Evolutionary conservation across 2,329 filamentous ascomycete genomes (phyloP).

Genomic region (Aspergillus aculeatus): DNA sequence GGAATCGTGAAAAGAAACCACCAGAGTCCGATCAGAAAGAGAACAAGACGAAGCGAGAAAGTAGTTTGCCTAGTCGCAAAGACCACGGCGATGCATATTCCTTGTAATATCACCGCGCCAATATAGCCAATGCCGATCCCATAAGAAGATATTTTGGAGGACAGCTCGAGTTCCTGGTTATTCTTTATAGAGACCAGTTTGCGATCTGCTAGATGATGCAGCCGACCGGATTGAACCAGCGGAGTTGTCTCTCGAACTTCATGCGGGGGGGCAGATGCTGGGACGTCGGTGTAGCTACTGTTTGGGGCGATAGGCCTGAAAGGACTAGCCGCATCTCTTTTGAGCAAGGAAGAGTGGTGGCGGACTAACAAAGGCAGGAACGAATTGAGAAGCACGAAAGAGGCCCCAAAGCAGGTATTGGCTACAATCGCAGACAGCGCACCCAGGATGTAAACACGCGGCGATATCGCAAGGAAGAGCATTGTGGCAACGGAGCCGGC

Average conservation of each 20-base stretch:
- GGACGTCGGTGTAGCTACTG: slow-evolving; percentile 14
- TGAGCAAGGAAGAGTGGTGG: slow-evolving; percentile 65
- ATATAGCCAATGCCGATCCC: slow-evolving; percentile 94
- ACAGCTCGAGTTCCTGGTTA: slow-evolving; percentile 72
- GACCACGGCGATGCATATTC: slow-evolving; percentile 74
- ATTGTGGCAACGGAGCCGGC: slow-evolving; percentile 80
- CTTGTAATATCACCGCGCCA: slow-evolving; percentile 80
- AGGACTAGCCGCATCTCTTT: slow-evolving; percentile 16
- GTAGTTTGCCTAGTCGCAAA: slow-evolving; percentile 71
- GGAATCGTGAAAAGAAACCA: slow-evolving; percentile 92
- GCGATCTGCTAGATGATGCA: slow-evolving; percentile 4
- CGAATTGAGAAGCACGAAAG: slow-evolving; percentile 92
- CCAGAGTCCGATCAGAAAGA: slow-evolving; percentile 86
- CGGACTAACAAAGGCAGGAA: slow-evolving; percentile 89
- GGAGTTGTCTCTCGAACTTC: slow-evolving; percentile 26
- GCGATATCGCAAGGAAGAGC: slow-evolving; percentile 77
- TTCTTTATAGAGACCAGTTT: slow-evolving; percentile 1
- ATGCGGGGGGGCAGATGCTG: neutral
- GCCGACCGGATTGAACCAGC: slow-evolving; percentile 22
- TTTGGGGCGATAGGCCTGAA: neutral
- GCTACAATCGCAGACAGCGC: slow-evolving; percentile 83
- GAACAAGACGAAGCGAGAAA: slow-evolving; percentile 79
- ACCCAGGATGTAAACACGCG: slow-evolving; percentile 74
- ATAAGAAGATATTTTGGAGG: slow-evolving; percentile 85
- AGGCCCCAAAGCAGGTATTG: slow-evolving; percentile 92